Percentiles rank a stretch among this genome's conserved stretches.
phyloP scores from a whole-genome alignment of 441 rosid genomes.

The Hura crepitans region DNA sequence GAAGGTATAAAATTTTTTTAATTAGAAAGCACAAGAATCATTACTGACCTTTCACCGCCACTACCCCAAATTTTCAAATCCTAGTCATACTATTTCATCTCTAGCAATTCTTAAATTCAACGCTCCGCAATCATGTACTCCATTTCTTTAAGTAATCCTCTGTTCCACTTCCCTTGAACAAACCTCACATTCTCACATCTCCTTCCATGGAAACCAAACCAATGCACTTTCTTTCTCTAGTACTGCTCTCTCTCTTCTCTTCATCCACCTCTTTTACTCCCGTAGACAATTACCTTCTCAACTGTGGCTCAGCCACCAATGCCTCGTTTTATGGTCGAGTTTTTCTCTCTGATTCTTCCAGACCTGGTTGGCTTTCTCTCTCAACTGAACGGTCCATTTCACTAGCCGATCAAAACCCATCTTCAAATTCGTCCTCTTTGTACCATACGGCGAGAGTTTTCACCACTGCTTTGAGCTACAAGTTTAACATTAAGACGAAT shows the following conservation, averaged over 20 bases:
- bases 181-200: neutral
- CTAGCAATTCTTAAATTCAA: neutral
- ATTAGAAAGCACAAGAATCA: neutral
- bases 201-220: constrained; percentile 33
- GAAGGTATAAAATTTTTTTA: neutral
- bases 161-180: constrained; percentile 9
- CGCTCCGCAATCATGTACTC: neutral
- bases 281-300: constrained; percentile 63
- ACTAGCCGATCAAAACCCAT: constrained; percentile 36
- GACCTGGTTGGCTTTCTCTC: constrained; percentile 27
- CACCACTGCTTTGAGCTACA: constrained; percentile 46
- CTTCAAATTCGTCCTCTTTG: constrained; percentile 38
- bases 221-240: constrained; percentile 30
- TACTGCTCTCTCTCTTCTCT: constrained; percentile 23
- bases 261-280: constrained; percentile 50
- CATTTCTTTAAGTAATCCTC: neutral
- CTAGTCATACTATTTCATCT: neutral
- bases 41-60: neutral
- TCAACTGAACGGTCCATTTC: constrained; percentile 43
- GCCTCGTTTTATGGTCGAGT: constrained; percentile 46
- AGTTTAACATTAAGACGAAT: constrained; percentile 43
- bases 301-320: constrained; percentile 57
- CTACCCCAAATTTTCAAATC: neutral
- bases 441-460: constrained; percentile 68
- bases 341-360: constrained; percentile 51